Evolutionary conservation across 208 protist species (phyloP).

Genomic region (Polymyxa betae): DNA sequence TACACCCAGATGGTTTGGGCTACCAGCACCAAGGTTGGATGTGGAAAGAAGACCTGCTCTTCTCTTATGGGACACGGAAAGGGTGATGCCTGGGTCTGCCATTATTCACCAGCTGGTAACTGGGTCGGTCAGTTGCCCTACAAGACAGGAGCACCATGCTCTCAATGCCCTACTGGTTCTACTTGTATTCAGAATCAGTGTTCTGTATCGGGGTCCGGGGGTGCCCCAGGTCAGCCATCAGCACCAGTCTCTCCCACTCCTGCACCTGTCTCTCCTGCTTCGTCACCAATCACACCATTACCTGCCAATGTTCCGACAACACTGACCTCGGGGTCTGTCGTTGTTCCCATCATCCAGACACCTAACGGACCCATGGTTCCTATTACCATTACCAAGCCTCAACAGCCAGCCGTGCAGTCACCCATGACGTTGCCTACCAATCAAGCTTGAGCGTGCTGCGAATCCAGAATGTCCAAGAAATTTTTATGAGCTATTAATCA

Average conservation of each 20-base stretch:
- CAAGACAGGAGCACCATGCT: background rate
- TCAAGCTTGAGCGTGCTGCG: too few species aligned
- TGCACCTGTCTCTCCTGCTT: background rate
- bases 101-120: background rate
- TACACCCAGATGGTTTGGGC: conserved; percentile 38
- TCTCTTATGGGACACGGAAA: background rate
- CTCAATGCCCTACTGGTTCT: background rate
- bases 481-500: too few species aligned
- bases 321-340: too few species aligned
- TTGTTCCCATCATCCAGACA: too few species aligned
- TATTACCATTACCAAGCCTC: too few species aligned
- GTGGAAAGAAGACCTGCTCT: background rate
- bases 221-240: too few species aligned
- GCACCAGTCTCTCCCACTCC: background rate
- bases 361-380: too few species aligned
- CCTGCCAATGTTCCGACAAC: too few species aligned
- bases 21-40: background rate
- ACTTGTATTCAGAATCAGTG: background rate
- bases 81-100: conserved; percentile 34
- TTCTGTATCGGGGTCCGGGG: background rate
- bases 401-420: too few species aligned
- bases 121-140: background rate
- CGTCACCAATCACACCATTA: too few species aligned
- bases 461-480: too few species aligned
- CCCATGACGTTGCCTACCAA: too few species aligned